Evolutionary conservation across 1,284 basidiomycete species (phyloP).

Genomic region (Ustilago cynodontis): DNA sequence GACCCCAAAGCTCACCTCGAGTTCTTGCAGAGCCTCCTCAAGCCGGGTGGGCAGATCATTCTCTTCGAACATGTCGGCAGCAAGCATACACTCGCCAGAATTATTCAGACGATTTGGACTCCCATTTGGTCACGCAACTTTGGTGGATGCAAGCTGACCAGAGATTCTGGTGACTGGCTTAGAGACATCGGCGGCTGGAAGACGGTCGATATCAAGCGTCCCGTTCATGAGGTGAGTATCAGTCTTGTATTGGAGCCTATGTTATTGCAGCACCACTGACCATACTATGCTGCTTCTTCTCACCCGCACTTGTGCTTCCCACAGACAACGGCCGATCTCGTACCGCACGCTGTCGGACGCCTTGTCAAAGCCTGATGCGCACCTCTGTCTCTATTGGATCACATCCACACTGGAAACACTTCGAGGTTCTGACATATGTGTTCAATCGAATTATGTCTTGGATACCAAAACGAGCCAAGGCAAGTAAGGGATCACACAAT

Average conservation of each 20-base stretch:
- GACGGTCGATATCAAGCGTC: constrained; percentile 40
- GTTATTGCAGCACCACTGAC: not conserved
- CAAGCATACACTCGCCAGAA: constrained; percentile 28
- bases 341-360: constrained; percentile 49
- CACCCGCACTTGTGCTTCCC: not conserved
- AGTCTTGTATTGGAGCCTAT: not conserved
- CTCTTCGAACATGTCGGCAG: constrained; percentile 61
- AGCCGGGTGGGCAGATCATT: constrained; percentile 57
- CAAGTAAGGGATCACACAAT: not conserved
- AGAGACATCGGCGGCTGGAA: constrained; percentile 53
- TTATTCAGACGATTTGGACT: constrained; percentile 43
- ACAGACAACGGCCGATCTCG: constrained; percentile 33
- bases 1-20: constrained; percentile 52
- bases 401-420: not conserved
- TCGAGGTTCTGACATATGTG: not conserved
- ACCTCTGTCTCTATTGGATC: not conserved
- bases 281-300: not conserved
- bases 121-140: constrained; percentile 48
- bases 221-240: constrained; percentile 28
- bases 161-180: constrained; percentile 46
- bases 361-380: constrained; percentile 49
- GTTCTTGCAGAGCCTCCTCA: constrained; percentile 48
- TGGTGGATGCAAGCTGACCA: constrained; percentile 48
- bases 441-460: not conserved
- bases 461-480: not conserved